A percentile compares a stretch with the other conserved stretches of the same genome.
Conservation (phyloP, 1,284 basidiomycete genomes). For the Binderoboletus segoi region DNA sequence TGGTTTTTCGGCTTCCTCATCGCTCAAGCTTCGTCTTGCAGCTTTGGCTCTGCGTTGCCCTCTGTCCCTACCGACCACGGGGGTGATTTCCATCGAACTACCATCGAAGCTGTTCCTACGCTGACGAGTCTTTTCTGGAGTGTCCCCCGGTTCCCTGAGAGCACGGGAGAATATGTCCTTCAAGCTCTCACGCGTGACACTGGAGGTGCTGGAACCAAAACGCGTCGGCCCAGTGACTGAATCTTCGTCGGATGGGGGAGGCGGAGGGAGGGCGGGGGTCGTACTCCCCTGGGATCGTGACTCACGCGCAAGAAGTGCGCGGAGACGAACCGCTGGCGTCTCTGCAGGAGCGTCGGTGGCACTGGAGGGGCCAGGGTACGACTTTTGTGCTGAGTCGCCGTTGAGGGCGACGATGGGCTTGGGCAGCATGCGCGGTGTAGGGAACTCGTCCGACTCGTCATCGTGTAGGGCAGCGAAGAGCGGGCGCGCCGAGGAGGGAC, state of each 20-base stretch:
- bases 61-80: constrained; percentile 46
- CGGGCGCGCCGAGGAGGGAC: constrained; percentile 38
- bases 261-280: constrained; percentile 36
- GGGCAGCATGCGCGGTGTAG: constrained; percentile 50
- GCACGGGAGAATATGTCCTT: constrained; percentile 65
- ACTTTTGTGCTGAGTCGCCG: constrained; percentile 20
- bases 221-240: constrained; percentile 58
- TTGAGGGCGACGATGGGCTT: constrained; percentile 27
- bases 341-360: constrained; percentile 36
- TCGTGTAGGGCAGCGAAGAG: constrained; percentile 39
- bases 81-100: constrained; percentile 62
- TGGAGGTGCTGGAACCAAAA: constrained; percentile 45
- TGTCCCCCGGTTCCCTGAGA: constrained; percentile 60
- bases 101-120: constrained; percentile 58
- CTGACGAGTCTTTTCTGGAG: constrained; percentile 50
- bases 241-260: constrained; percentile 55
- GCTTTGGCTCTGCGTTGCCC: constrained; percentile 48
- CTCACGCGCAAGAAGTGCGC: constrained; percentile 52
- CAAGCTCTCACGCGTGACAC: constrained; percentile 57
- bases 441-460: constrained; percentile 46
- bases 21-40: constrained; percentile 61
- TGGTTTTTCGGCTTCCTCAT: constrained; percentile 63
- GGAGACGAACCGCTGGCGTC: constrained; percentile 55
- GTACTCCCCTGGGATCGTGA: constrained; percentile 40
- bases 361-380: constrained; percentile 13